Conservation (phyloP, 78 protist species). For the Dictyostelium intermedium region DNA sequence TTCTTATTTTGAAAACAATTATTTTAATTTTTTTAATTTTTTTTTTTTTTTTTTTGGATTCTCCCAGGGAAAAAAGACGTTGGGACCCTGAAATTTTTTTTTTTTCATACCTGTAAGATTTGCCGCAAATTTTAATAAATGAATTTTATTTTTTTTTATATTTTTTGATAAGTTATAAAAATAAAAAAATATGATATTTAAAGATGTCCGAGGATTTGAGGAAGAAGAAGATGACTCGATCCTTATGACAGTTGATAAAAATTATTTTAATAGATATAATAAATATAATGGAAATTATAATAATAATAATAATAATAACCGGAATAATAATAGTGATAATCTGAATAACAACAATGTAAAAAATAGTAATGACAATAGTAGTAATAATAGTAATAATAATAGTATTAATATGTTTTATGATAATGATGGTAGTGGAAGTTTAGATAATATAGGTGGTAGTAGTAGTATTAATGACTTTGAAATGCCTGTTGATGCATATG, state of each 20-base stretch:
- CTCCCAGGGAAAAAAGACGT: too few relatives aligned
- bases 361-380: not conserved
- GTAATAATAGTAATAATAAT: not conserved
- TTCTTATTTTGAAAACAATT: too few relatives aligned
- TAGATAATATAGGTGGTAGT: not conserved
- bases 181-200: not conserved
- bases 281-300: not conserved
- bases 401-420: not conserved
- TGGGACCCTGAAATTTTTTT: too few relatives aligned
- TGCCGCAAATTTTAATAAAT: not conserved
- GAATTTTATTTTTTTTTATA: not conserved
- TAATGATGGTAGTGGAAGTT: not conserved
- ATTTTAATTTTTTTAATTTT: too few relatives aligned
- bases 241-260: not conserved
- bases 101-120: not conserved
- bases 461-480: not conserved
- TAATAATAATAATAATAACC: not conserved
- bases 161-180: not conserved
- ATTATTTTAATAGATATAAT: not conserved
- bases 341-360: not conserved
- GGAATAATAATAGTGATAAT: not conserved
- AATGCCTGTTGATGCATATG: not conserved
- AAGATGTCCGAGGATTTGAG: not conserved
- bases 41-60: too few relatives aligned
- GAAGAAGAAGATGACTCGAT: slow-evolving; percentile 7